A percentile compares a stretch with the other conserved stretches of the same genome.
These are phyloP conservation scores for Dichomitus squalens DNA, from an alignment of 1,284 basidiomycete genomes.

Conservation along the genomic window DNA sequence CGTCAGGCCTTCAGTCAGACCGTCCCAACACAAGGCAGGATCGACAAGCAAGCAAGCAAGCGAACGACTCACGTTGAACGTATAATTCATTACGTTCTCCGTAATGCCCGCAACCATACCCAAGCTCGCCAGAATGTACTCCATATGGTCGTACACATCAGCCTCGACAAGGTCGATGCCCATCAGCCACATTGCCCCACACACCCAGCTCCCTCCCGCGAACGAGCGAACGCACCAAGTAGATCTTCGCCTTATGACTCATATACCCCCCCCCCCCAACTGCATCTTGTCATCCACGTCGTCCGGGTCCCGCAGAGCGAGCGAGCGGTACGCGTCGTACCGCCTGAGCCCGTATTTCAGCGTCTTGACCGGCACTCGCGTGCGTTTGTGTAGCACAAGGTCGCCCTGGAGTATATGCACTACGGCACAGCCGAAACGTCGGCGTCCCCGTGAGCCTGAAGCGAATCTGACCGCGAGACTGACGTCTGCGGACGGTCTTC, in stretches of 20 bases:
- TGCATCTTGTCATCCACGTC: conserved; percentile 41
- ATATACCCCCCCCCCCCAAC: conserved; percentile 66
- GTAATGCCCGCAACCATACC: conserved; percentile 70
- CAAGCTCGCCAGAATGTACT: conserved; percentile 63
- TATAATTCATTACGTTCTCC: conserved; percentile 71
- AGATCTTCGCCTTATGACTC: conserved; percentile 70
- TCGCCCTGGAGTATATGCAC: conserved; percentile 77
- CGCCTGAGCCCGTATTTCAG: conserved; percentile 65
- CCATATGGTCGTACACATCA: conserved; percentile 72
- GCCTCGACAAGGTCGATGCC: conserved; percentile 41
- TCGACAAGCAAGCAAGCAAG: background rate
- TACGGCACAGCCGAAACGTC: conserved; percentile 28
- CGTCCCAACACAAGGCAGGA: conserved; percentile 3
- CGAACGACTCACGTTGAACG: conserved; percentile 52
- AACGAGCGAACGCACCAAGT: conserved; percentile 49
- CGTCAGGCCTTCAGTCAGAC: background rate
- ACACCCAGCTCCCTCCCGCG: no score
- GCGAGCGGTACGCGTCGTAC: conserved; percentile 66
- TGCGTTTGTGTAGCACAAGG: conserved; percentile 68
- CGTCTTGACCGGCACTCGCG: conserved; percentile 67
- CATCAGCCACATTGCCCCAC: no score
- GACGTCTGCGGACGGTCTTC: conserved; percentile 58
- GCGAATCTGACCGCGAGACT: no score
- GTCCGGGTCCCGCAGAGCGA: conserved; percentile 46
- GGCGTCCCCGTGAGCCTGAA: background rate